These are phyloP conservation scores for Trichoderma afroharzianum DNA, from an alignment of 2,329 filamentous ascomycete species.

Conservation along the genomic window DNA sequence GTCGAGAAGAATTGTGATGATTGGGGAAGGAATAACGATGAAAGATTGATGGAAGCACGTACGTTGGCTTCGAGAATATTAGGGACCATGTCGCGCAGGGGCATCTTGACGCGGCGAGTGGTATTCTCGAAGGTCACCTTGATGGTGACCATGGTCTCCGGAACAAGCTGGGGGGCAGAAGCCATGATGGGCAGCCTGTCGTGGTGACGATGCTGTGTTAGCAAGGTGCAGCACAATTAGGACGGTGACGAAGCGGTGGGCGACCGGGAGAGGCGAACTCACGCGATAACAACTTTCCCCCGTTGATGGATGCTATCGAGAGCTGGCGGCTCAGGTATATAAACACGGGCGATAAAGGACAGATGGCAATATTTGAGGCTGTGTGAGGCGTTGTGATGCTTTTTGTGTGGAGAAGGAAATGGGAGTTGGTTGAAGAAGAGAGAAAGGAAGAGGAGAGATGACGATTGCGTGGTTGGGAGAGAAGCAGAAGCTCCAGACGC, in stretches of 20 bases:
- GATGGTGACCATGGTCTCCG: slow-evolving; percentile 61
- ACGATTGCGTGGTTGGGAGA: slow-evolving; percentile 18
- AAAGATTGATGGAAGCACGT: slow-evolving; percentile 40
- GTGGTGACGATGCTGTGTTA: neutral
- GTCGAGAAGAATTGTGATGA: neutral
- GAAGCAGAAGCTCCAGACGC: slow-evolving; percentile 13
- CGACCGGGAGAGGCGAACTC: neutral
- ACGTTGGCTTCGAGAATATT: slow-evolving; percentile 78
- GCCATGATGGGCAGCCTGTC: slow-evolving; percentile 14
- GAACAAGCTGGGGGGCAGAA: slow-evolving; percentile 16
- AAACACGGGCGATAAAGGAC: neutral
- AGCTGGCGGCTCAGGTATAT: slow-evolving; percentile 1
- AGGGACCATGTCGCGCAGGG: slow-evolving; percentile 77
- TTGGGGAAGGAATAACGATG: neutral
- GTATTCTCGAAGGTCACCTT: slow-evolving; percentile 77
- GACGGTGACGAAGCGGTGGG: slow-evolving; percentile 15
- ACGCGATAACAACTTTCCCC: slow-evolving; percentile 14
- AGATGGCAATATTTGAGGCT: slow-evolving; percentile 7
- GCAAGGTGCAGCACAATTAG: neutral
- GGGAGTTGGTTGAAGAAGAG: slow-evolving; percentile 16
- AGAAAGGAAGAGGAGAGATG: slow-evolving; percentile 19
- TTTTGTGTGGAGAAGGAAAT: slow-evolving; percentile 4
- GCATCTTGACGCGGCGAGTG: slow-evolving; percentile 82
- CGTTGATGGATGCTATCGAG: neutral
- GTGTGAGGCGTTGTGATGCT: neutral